Base-by-base conservation (phyloP, 768 basidiomycete genomes). In the Serpula lacrymans region DNA sequence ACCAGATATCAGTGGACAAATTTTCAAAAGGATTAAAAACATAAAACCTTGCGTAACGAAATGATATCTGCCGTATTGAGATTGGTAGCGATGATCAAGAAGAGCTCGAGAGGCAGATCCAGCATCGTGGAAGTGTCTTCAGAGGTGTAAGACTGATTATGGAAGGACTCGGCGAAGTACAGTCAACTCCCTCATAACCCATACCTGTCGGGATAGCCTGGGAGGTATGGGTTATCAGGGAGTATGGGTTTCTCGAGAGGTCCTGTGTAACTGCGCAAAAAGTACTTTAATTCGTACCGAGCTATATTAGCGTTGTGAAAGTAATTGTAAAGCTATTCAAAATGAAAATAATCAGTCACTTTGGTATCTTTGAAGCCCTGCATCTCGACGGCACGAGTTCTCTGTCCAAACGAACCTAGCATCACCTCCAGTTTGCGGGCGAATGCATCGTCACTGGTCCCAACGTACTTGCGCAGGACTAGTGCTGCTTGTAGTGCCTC, bases 391-490 rank as follows among this genome's bases (percentile, higher is more conserved):
- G 49, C 42, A 17, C 39, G 42, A 30, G 46, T 55, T 35, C 54
- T 47, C 12, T 41, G 37, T 17, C 54, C 54, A 42, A 61, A 59
- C 29, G 41, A 39, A 27, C 23, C 43, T 6, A 61, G 46, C 24
- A 55, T 34, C 5, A 16, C 37, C 39, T 59, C 57, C 21, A 57
- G 33, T 37, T 57, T 50, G 28, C 45, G 39, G 6, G 53, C 51
- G 27, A 47, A 62, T 2, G 47, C 46, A 33, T 55, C 50, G 41
- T 57, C 46, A 6, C 50, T 22, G 34, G 50, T 45, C 7, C 35
- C 23, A 20, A 58, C n/a, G 39, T 51, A 60, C 6, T 34, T 40
- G 23, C 46, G 43, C 10, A 62, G 35, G 2, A 46, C 54, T 20
- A 41, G 29, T n/a, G 46, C 50, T 13, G 55, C 50, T 11, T 29